Evolutionary conservation across 2,329 filamentous ascomycete genomes (phyloP), one percentile per base, ranked within the genome.

Genomic region (Penicillium brasilianum): DNA sequence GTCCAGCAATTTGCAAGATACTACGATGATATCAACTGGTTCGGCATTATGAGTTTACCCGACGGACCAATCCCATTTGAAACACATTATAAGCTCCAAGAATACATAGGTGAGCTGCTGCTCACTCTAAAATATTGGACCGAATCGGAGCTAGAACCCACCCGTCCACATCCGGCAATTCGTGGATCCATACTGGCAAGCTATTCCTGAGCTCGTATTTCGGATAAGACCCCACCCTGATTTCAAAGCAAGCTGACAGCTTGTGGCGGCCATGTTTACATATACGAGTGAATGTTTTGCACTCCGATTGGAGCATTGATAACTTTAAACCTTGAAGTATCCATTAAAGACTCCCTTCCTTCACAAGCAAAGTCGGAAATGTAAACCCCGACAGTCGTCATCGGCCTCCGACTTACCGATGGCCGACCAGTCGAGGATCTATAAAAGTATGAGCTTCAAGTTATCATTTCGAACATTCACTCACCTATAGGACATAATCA

Each of bases 201-300:
- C 46, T 20, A 16, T 50, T 28, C n/a, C 10, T 34, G 16, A 50
- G n/a, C 46, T 34, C 30, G 46, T 50, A 34, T 50, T 32, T 10
- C n/a, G 5, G 18, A 43, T 9, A 34, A 6, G 25, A 22, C 46
- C 46, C 28, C 46, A 34, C 28, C 30, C 16, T 50, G 46, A 50
- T 50, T 50, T 50, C 46, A 50, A 50, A 50, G 46, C 46, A 50
- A 34, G 28, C 28, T 13, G 46, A 49, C 46, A 49, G 28, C 16
- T 11, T 4, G n/a, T 14, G 28, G 30, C n/a, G n/a, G 46, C 43
- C 22, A 34, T 2, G 8, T 9, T 2, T 34, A 34, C 16, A 7
- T 5, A 16, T 25, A 46, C 43, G 11, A 46, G 18, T 13, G n/a
- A 5, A 22, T 2, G 10, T 18, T 43, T 2, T 13, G 22, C 4